Evolutionary conservation across 83 land plant species (phyloP).

Genomic region (Picea mariana): DNA sequence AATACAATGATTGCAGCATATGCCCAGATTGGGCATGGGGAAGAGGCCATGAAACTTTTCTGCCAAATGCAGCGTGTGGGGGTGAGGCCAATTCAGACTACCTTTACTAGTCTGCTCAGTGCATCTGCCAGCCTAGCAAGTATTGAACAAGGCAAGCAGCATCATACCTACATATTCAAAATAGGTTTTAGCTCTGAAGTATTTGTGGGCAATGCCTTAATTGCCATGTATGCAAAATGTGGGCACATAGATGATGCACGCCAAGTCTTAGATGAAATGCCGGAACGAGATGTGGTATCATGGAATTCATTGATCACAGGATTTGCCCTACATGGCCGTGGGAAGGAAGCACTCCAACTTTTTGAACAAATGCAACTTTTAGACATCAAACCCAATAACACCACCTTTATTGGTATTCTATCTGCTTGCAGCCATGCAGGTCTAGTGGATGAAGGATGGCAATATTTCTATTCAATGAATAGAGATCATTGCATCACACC

Average conservation of each 20-base stretch:
- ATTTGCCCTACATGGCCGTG: constrained; percentile 10
- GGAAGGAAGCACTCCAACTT: not conserved
- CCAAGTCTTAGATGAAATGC: no score
- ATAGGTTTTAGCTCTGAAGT: constrained; percentile 16
- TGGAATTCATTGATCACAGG: constrained; percentile 28
- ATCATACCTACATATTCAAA: no score
- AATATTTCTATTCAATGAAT: not conserved
- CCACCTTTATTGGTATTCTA: not conserved
- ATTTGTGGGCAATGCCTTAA: constrained; percentile 39
- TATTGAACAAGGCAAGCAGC: constrained; percentile 15
- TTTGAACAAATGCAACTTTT: not conserved
- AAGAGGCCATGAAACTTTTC: constrained; percentile 53
- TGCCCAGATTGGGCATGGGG: constrained; percentile 35
- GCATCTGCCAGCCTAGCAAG: constrained; percentile 19
- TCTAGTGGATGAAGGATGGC: constrained; percentile 4
- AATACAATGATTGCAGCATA: no score
- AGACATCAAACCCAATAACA: not conserved
- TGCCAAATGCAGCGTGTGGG: constrained; percentile 34
- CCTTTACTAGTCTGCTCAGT: constrained; percentile 32
- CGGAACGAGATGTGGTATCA: constrained; percentile 27
- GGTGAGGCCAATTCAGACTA: constrained; percentile 36
- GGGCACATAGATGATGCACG: no score
- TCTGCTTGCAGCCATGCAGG: constrained; percentile 8
- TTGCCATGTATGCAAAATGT: no score
- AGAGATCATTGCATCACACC: not conserved